A percentile compares a stretch with the other conserved stretches of the same genome.
Conservation (phyloP, 2,329 filamentous ascomycete species). For the Oidium heveae region DNA sequence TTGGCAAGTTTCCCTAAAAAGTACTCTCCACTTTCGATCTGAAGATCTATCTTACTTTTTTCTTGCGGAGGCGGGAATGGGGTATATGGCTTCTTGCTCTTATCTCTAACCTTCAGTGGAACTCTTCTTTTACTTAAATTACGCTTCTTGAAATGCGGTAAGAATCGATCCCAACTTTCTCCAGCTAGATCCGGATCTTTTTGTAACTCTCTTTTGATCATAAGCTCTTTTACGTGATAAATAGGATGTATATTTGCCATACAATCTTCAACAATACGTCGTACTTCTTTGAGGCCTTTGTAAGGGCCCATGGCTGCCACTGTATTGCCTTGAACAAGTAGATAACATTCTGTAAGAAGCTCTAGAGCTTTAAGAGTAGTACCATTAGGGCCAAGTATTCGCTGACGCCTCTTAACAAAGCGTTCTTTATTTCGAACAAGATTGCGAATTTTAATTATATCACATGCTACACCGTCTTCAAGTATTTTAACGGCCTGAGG, state of each 20-base stretch:
- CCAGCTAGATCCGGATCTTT: constrained; percentile 69
- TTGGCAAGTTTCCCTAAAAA: constrained; percentile 85
- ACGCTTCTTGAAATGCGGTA: constrained; percentile 92
- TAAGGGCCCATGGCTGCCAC: constrained; percentile 79
- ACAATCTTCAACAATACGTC: constrained; percentile 75
- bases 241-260: constrained; percentile 84
- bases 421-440: constrained; percentile 82
- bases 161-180: constrained; percentile 87
- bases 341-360: constrained; percentile 72
- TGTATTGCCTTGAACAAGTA: constrained; percentile 90
- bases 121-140: constrained; percentile 62
- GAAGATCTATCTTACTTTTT: constrained; percentile 95
- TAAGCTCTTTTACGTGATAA: constrained; percentile 83
- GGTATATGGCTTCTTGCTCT: constrained; percentile 82
- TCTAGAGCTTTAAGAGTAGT: constrained; percentile 87
- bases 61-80: constrained; percentile 91
- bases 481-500: constrained; percentile 87
- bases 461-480: constrained; percentile 73
- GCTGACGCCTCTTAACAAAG: constrained; percentile 82
- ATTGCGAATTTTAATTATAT: constrained; percentile 86
- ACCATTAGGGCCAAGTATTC: constrained; percentile 75
- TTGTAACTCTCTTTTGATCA: constrained; percentile 79
- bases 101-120: constrained; percentile 74
- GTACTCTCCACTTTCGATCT: constrained; percentile 96
- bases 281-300: constrained; percentile 80